Evolutionary conservation across 495 filamentous ascomycete genomes (phyloP).

Genomic region (Aeminium ludgeri): DNA sequence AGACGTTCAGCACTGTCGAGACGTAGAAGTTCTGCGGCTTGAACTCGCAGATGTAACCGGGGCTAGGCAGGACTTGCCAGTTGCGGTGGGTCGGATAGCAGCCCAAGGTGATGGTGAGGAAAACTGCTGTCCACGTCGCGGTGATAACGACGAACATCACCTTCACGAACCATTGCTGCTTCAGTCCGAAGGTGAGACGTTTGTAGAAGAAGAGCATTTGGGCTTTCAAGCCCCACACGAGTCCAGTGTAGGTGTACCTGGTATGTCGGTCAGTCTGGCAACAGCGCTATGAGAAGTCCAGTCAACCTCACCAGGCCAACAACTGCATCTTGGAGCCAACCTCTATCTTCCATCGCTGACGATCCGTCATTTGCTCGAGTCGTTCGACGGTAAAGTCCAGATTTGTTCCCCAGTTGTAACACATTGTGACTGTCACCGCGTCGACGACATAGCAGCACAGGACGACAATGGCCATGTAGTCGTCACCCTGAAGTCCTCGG

Average conservation of each 20-base stretch:
- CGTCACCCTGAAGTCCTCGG: not conserved
- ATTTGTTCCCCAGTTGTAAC: not conserved
- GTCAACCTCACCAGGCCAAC: not conserved
- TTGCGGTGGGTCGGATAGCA: slow-evolving; percentile 2
- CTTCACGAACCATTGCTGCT: slow-evolving; percentile 1
- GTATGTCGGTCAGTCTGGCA: not conserved
- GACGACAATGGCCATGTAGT: not conserved
- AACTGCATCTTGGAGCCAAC: slow-evolving; percentile 4
- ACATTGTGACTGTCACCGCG: not conserved
- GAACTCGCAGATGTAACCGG: not conserved
- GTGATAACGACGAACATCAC: not conserved
- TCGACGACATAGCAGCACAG: not conserved
- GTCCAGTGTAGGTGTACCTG: slow-evolving; percentile 1
- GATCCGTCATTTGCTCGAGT: not conserved
- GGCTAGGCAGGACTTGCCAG: slow-evolving; percentile 1
- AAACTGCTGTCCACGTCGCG: not conserved
- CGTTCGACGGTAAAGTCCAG: not conserved
- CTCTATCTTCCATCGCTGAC: not conserved
- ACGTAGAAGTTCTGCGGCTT: slow-evolving; percentile 5
- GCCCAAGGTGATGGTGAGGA: slow-evolving; percentile 4
- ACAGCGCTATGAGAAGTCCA: not conserved
- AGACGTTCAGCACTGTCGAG: slow-evolving; percentile 1
- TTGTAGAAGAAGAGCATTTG: slow-evolving; percentile 5
- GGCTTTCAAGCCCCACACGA: slow-evolving; percentile 3
- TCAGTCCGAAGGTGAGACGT: slow-evolving; percentile 3